phyloP scores from a whole-genome alignment of 106 monocot genomes.

The Dioscorea alata region DNA sequence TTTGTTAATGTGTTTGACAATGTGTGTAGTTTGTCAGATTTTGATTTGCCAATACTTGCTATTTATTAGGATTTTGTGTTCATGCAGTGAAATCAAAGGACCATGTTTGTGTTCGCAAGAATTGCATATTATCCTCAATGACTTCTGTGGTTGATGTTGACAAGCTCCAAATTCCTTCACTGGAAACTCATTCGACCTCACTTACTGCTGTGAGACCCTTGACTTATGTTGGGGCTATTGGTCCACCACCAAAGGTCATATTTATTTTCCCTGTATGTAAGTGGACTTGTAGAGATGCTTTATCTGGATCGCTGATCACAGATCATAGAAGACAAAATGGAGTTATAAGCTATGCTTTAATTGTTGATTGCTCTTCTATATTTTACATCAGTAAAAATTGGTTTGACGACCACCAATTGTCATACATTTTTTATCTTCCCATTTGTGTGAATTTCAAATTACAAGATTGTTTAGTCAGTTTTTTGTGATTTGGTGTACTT shows the following conservation, averaged over 20 bases:
- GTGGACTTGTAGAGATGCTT: too few species aligned
- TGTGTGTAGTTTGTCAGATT: not conserved
- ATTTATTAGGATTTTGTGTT: constrained; percentile 1
- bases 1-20: too few species aligned
- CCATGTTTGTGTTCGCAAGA: constrained; percentile 21
- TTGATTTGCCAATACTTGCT: not conserved
- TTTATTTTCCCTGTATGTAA: not conserved
- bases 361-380: too few species aligned
- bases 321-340: too few species aligned
- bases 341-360: too few species aligned
- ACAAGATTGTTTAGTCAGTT: too few species aligned
- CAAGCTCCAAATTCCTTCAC: constrained; percentile 25
- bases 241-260: constrained; percentile 53
- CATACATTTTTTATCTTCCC: too few species aligned
- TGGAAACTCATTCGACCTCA: constrained; percentile 28
- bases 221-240: constrained; percentile 45
- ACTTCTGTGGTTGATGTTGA: constrained; percentile 37
- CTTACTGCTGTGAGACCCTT: constrained; percentile 26
- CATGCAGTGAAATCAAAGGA: constrained; percentile 37
- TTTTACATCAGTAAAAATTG: too few species aligned
- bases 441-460: too few species aligned
- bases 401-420: too few species aligned
- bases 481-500: too few species aligned
- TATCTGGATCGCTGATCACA: too few species aligned
- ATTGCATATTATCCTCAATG: constrained; percentile 21